These are phyloP conservation scores for Monosporascus ibericus DNA, from an alignment of 2,329 filamentous ascomycete species.

Conservation along the genomic window DNA sequence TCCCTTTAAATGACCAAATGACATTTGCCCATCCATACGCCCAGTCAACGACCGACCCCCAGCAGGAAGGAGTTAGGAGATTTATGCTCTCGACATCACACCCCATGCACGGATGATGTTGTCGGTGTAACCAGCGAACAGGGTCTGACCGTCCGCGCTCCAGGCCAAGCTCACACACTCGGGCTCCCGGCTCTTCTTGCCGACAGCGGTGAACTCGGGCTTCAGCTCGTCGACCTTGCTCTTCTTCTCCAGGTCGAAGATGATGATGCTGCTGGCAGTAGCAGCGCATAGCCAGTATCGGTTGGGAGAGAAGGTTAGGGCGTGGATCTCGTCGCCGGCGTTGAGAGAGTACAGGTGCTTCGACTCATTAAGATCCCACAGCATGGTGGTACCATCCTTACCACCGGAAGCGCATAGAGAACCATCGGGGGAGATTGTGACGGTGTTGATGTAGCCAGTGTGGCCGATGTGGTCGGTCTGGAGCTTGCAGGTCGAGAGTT, in stretches of 20 bases:
- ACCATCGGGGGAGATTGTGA: conserved; percentile 99
- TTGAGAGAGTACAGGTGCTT: conserved; percentile 99
- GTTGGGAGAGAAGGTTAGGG: conserved; percentile 99
- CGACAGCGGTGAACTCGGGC: conserved; percentile 91
- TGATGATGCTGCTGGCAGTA: conserved; percentile 96
- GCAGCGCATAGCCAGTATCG: conserved; percentile 99
- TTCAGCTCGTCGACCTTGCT: conserved; percentile 99
- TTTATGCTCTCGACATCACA: conserved; percentile 88
- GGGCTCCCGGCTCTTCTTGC: conserved; percentile 98
- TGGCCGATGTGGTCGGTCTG: conserved; percentile 99
- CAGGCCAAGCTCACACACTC: conserved; percentile 97
- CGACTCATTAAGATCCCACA: conserved; percentile 99
- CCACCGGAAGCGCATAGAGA: conserved; percentile 98
- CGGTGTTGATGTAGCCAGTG: conserved; percentile 99
- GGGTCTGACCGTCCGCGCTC: conserved; percentile 96
- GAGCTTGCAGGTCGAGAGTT: conserved; percentile 97
- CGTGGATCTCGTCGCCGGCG: conserved; percentile 99
- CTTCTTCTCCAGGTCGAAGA: conserved; percentile 99
- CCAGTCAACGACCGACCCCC: conserved; percentile 27
- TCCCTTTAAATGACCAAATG: conserved; percentile 28
- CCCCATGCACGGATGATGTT: conserved; percentile 98
- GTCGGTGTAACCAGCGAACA: conserved; percentile 99
- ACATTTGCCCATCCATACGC: conserved; percentile 26
- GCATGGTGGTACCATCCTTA: conserved; percentile 99
- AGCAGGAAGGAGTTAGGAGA: conserved; percentile 9